Percentiles rank a stretch among this genome's conserved stretches.
These are phyloP conservation scores for Steccherinum ochraceum DNA, from an alignment of 768 basidiomycete species.

Conservation along the genomic window DNA sequence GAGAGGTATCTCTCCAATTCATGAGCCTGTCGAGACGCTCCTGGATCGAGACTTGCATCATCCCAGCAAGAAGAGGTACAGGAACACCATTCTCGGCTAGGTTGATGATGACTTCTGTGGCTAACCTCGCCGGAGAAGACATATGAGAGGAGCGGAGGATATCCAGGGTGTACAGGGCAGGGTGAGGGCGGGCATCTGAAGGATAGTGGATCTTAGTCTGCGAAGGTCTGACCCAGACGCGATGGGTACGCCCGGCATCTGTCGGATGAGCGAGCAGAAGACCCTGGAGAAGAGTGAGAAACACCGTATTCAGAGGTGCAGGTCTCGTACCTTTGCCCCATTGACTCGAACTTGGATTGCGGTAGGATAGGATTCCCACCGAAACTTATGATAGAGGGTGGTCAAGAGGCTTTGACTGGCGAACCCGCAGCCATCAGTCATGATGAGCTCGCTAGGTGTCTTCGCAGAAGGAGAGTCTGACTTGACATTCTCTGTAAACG, in stretches of 20 bases:
- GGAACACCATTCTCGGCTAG: conserved; percentile 60
- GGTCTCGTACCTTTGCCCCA: conserved; percentile 22
- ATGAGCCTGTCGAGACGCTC: conserved; percentile 20
- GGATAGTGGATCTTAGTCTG: conserved; percentile 28
- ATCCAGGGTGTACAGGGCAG: conserved; percentile 43
- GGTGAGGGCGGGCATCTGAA: conserved; percentile 23
- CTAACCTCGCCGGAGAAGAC: conserved; percentile 38
- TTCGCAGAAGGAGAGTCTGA: neutral
- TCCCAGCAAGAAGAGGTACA: conserved; percentile 28
- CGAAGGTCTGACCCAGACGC: conserved; percentile 24
- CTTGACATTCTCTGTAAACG: neutral
- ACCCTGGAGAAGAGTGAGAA: conserved; percentile 15
- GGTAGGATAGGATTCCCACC: conserved; percentile 18
- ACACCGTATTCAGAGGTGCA: neutral
- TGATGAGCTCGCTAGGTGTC: conserved; percentile 10
- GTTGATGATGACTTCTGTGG: conserved; percentile 56
- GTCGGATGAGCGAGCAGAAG: conserved; percentile 22
- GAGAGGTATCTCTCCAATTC: conserved; percentile 12
- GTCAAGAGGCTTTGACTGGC: conserved; percentile 51
- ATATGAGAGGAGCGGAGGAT: conserved; percentile 48
- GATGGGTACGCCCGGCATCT: too few relatives aligned
- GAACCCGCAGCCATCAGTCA: conserved; percentile 74
- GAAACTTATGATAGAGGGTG: conserved; percentile 11
- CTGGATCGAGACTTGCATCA: conserved; percentile 17
- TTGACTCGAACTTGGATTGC: conserved; percentile 24